phyloP scores from a whole-genome alignment of 306 rosid species.

The Leucaena leucocephala region DNA sequence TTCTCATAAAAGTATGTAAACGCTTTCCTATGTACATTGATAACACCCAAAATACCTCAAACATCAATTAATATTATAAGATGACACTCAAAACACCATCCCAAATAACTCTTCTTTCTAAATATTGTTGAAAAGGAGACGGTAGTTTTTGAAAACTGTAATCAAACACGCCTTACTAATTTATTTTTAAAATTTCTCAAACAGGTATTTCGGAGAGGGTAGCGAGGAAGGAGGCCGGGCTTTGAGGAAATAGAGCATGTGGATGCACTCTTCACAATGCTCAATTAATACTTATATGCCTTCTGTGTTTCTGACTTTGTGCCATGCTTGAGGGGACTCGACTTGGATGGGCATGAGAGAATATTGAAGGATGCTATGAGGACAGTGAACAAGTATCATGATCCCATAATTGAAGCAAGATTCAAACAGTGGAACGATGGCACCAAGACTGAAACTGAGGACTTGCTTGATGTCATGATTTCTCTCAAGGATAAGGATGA shows the following conservation, averaged over 20 bases:
- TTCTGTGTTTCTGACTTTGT: constrained; percentile 42
- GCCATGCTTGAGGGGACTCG: constrained; percentile 42
- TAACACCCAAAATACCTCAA: too few relatives aligned
- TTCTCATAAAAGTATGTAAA: too few relatives aligned
- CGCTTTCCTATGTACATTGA: too few relatives aligned
- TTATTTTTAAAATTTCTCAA: background rate
- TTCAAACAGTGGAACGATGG: constrained; percentile 44
- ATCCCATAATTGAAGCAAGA: constrained; percentile 40
- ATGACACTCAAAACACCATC: too few relatives aligned
- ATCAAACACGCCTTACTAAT: background rate
- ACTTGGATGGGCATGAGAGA: constrained; percentile 44
- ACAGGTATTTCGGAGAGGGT: constrained; percentile 36
- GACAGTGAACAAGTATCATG: constrained; percentile 26
- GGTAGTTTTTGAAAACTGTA: too few relatives aligned
- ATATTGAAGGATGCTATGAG: constrained; percentile 26
- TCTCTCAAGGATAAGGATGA: constrained; percentile 40
- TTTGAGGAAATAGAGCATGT: constrained; percentile 44
- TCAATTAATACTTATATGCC: constrained; percentile 28
- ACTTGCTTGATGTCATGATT: constrained; percentile 54
- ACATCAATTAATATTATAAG: too few relatives aligned
- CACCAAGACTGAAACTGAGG: constrained; percentile 31
- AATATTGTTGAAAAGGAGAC: too few relatives aligned
- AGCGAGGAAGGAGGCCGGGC: constrained; percentile 47
- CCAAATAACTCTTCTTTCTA: too few relatives aligned
- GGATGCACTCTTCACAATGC: constrained; percentile 25